These are phyloP conservation scores for Orbilia ellipsospora DNA, from an alignment of 2,329 filamentous ascomycete species.

Conservation along the genomic window DNA sequence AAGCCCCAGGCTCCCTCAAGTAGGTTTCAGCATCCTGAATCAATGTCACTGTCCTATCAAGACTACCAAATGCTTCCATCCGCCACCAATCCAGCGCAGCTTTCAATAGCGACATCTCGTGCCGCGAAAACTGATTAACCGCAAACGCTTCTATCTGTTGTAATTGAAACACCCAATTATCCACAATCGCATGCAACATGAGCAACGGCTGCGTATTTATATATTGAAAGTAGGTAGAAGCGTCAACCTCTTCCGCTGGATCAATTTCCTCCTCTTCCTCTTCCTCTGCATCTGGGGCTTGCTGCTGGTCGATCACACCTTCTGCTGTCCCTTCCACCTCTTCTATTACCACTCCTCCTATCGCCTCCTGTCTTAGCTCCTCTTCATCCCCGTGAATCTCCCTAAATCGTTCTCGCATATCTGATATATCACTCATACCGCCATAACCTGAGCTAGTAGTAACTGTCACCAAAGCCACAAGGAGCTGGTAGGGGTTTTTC, in stretches of 20 bases:
- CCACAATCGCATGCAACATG: constrained; percentile 2
- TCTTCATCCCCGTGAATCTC: background rate
- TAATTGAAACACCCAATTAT: constrained; percentile 28
- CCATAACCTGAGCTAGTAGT: constrained; percentile 12
- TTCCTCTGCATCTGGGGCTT: background rate
- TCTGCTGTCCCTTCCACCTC: background rate
- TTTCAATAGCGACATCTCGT: constrained; percentile 23
- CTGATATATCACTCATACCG: constrained; percentile 22
- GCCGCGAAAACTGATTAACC: background rate
- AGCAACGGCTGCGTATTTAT: constrained; percentile 6
- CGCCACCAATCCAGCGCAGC: constrained; percentile 13
- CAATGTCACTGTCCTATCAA: constrained; percentile 1
- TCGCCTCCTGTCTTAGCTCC: background rate
- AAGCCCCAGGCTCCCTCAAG: constrained; percentile 25
- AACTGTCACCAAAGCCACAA: constrained; percentile 7
- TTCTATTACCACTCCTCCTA: no score
- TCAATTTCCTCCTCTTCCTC: background rate
- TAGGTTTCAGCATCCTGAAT: constrained; percentile 6
- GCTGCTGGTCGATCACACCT: constrained; percentile 3
- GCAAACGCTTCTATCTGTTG: constrained; percentile 4
- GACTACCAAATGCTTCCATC: background rate
- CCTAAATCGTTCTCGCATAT: background rate
- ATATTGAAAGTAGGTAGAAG: constrained; percentile 21
- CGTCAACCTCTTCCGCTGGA: constrained; percentile 1
- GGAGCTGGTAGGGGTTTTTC: constrained; percentile 4